Conservation (phyloP, 2,329 filamentous ascomycete genomes). For the Knufia petricola region DNA sequence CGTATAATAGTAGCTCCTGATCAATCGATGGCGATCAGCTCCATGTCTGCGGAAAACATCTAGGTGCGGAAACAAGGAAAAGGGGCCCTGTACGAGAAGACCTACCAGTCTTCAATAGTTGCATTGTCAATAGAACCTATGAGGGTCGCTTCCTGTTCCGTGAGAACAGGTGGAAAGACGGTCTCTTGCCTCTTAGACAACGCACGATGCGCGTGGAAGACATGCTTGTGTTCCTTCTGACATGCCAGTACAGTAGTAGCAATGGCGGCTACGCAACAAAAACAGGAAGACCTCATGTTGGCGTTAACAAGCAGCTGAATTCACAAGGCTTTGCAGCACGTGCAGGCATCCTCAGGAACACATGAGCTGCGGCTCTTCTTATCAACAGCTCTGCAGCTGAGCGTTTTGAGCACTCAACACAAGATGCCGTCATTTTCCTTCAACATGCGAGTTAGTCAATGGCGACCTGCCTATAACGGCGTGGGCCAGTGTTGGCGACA, state of each 20-base stretch:
- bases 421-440: not conserved
- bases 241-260: not conserved
- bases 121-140: conserved; percentile 24
- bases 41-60: too few species aligned
- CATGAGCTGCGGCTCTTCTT: too few species aligned
- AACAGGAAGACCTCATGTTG: not conserved
- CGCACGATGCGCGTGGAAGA: not conserved
- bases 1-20: conserved; percentile 25
- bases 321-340: too few species aligned
- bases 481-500: not conserved
- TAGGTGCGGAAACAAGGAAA: too few species aligned
- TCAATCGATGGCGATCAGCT: too few species aligned
- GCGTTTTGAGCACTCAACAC: not conserved
- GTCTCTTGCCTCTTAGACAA: conserved; percentile 21
- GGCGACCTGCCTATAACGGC: conserved; percentile 1
- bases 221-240: not conserved
- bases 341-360: too few species aligned
- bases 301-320: too few species aligned
- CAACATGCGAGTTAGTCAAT: too few species aligned
- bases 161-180: conserved; percentile 22
- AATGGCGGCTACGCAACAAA: not conserved
- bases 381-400: too few species aligned
- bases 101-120: conserved; percentile 25
- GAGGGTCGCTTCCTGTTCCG: conserved; percentile 25
- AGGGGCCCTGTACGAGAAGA: too few species aligned